phyloP scores from a whole-genome alignment of 768 basidiomycete species.

The Boletus reticulatus region DNA sequence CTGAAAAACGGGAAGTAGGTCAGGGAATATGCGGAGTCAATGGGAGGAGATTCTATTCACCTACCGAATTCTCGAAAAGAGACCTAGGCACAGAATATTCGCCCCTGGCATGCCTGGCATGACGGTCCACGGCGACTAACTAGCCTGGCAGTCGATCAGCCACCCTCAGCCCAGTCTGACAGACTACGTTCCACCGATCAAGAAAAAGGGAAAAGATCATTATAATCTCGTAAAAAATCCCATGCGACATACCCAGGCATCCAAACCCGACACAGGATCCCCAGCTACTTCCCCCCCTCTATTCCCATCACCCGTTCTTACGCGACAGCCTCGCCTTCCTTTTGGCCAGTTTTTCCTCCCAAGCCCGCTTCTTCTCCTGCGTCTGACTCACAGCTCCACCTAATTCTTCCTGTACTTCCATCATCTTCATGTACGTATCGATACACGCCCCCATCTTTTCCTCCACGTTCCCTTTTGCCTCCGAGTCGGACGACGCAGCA shows the following conservation, averaged over 20 bases:
- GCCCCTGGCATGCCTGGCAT: not conserved
- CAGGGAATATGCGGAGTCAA: not conserved
- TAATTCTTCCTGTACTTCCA: conserved; percentile 48
- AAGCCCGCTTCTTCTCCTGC: conserved; percentile 61
- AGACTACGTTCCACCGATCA: not conserved
- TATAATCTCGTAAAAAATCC: conserved; percentile 1
- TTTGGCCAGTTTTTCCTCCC: conserved; percentile 40
- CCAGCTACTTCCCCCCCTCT: not conserved
- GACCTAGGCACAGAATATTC: not conserved
- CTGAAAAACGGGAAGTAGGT: too few species aligned
- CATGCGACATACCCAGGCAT: conserved; percentile 10
- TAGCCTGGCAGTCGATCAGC: not conserved
- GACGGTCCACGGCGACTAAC: too few species aligned
- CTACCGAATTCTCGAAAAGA: not conserved
- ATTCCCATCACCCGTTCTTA: conserved; percentile 13
- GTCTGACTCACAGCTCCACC: conserved; percentile 65
- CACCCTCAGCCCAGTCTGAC: not conserved
- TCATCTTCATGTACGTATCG: conserved; percentile 45
- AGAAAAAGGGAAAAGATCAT: not conserved
- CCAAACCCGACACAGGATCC: not conserved
- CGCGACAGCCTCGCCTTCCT: conserved; percentile 32
- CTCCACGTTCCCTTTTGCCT: conserved; percentile 41
- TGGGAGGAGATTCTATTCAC: not conserved
- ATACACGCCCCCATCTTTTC: conserved; percentile 72
- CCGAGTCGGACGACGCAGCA: conserved; percentile 1